A percentile compares a stretch with the other conserved stretches of the same genome.
Conservation (phyloP, 2,329 filamentous ascomycete genomes). For the Orbilia ellipsospora region DNA sequence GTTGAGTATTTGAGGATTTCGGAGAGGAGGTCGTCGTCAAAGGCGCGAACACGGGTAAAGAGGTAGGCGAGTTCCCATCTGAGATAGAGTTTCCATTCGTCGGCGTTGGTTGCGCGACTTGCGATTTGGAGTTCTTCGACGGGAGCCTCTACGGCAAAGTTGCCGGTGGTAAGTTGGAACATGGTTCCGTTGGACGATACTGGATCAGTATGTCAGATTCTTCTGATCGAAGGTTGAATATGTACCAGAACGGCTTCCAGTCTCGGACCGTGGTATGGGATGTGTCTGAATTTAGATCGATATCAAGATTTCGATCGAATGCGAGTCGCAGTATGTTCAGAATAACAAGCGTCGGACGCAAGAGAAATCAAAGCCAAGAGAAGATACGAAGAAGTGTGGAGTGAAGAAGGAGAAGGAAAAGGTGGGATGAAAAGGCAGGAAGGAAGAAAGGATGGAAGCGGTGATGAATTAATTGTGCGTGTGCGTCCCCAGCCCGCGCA, state of each 20-base stretch:
- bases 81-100: slow-evolving; percentile 54
- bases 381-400: neutral
- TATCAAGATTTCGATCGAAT: neutral
- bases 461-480: slow-evolving; percentile 2
- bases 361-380: neutral
- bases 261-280: neutral
- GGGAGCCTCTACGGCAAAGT: slow-evolving; percentile 51
- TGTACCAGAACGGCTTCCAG: too few relatives aligned
- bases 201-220: too few relatives aligned
- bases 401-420: slow-evolving; percentile 3
- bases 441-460: slow-evolving; percentile 10
- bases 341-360: neutral
- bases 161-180: slow-evolving; percentile 50
- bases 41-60: slow-evolving; percentile 47
- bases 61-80: slow-evolving; percentile 53
- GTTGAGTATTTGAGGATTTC: slow-evolving; percentile 51
- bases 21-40: slow-evolving; percentile 48
- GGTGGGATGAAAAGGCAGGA: slow-evolving; percentile 2
- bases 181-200: slow-evolving; percentile 9
- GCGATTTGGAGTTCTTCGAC: slow-evolving; percentile 53
- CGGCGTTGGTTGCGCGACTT: slow-evolving; percentile 49
- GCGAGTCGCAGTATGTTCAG: neutral
- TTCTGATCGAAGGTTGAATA: too few relatives aligned
- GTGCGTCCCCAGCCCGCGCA: slow-evolving; percentile 49
- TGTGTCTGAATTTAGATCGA: neutral